These are phyloP conservation scores for Talaromyces sp. DNA, from an alignment of 2,329 filamentous ascomycete species.

Conservation along the genomic window DNA sequence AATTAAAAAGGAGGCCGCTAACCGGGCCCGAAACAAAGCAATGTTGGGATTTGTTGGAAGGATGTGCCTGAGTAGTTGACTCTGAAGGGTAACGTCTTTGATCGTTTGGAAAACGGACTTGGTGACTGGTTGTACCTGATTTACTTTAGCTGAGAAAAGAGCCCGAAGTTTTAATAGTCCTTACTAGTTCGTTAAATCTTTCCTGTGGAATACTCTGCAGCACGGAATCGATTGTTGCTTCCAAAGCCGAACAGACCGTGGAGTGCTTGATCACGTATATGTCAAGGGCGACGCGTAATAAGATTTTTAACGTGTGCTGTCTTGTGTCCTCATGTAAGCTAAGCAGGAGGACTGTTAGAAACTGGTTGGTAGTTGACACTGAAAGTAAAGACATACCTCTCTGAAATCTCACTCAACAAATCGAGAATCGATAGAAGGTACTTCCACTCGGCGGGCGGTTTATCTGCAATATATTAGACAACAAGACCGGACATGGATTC, in stretches of 20 bases:
- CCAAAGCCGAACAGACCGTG: slow-evolving; percentile 25
- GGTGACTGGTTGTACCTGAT: slow-evolving; percentile 25
- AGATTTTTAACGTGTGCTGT: slow-evolving; percentile 24
- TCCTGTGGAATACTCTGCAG: slow-evolving; percentile 21
- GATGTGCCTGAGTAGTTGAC: slow-evolving; percentile 35
- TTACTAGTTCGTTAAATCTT: slow-evolving; percentile 19
- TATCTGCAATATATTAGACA: slow-evolving; percentile 8
- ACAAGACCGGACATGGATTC: not conserved
- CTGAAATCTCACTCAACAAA: slow-evolving; percentile 25
- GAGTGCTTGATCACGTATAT: slow-evolving; percentile 24
- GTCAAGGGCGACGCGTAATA: slow-evolving; percentile 35
- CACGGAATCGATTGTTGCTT: slow-evolving; percentile 27
- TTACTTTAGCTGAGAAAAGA: not conserved
- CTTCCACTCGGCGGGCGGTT: slow-evolving; percentile 12
- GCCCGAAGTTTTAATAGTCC: not conserved
- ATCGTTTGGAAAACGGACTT: slow-evolving; percentile 28
- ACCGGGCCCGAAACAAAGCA: slow-evolving; percentile 34
- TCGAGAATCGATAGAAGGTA: slow-evolving; percentile 29
- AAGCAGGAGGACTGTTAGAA: slow-evolving; percentile 9
- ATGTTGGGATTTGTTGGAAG: slow-evolving; percentile 30
- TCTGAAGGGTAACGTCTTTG: slow-evolving; percentile 32
- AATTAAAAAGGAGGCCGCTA: slow-evolving; percentile 33
- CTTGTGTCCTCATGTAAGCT: slow-evolving; percentile 30
- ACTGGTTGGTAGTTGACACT: not conserved
- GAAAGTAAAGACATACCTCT: slow-evolving; percentile 20